These are phyloP conservation scores for Rhodotorula sp. DNA, from an alignment of 1,284 basidiomycete genomes.

Conservation along the genomic window DNA sequence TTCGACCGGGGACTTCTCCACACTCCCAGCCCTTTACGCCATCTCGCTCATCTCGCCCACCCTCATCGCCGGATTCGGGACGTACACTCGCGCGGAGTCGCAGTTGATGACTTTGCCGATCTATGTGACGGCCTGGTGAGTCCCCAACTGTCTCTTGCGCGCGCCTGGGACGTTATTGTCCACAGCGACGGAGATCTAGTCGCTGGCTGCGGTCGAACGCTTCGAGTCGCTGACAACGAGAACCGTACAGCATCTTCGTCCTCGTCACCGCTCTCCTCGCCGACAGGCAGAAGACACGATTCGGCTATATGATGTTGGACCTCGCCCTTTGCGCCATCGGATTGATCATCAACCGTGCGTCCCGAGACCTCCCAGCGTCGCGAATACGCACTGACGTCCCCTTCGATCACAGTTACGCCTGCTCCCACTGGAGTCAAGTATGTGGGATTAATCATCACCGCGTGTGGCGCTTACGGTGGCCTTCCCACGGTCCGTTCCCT, in stretches of 20 bases:
- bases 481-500: slow-evolving; percentile 55
- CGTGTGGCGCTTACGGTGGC: slow-evolving; percentile 25
- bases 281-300: slow-evolving; percentile 60
- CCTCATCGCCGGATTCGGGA: slow-evolving; percentile 52
- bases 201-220: not conserved
- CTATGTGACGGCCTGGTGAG: slow-evolving; percentile 57
- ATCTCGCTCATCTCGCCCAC: slow-evolving; percentile 49
- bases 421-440: slow-evolving; percentile 39
- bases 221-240: not conserved
- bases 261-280: slow-evolving; percentile 58
- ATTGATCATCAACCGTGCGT: slow-evolving; percentile 58
- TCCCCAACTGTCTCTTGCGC: slow-evolving; percentile 47
- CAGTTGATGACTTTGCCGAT: slow-evolving; percentile 65
- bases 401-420: slow-evolving; percentile 7
- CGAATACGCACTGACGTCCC: not conserved
- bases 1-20: too few species aligned
- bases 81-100: slow-evolving; percentile 37
- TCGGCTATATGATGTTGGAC: slow-evolving; percentile 60
- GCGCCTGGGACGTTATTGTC: too few species aligned
- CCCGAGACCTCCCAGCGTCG: too few species aligned
- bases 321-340: slow-evolving; percentile 60
- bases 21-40: slow-evolving; percentile 52
- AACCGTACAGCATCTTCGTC: slow-evolving; percentile 34
- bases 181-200: not conserved
- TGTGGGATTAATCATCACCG: slow-evolving; percentile 40